A percentile compares a stretch with the other conserved stretches of the same genome.
phyloP scores from a whole-genome alignment of 768 basidiomycete genomes.

The Amanita molliuscula region DNA sequence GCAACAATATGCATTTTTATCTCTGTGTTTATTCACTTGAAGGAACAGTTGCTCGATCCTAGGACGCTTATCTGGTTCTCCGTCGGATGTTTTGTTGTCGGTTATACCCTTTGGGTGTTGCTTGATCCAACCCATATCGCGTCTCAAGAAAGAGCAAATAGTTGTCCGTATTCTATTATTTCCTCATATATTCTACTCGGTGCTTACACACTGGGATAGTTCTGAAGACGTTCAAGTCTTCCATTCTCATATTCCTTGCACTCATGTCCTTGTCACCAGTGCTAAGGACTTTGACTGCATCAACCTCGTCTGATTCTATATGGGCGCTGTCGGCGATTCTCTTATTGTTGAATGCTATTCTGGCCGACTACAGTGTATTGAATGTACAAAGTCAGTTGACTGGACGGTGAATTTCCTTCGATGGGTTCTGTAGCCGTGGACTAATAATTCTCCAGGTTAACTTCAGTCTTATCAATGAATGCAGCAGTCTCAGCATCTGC shows the following conservation, averaged over 20 bases:
- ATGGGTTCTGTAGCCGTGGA: slow-evolving; percentile 1
- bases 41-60: slow-evolving; percentile 55
- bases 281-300: slow-evolving; percentile 82
- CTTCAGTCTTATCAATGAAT: slow-evolving; percentile 80
- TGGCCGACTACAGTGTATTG: slow-evolving; percentile 71
- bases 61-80: slow-evolving; percentile 59
- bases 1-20: slow-evolving; percentile 76
- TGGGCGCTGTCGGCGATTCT: slow-evolving; percentile 89
- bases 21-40: slow-evolving; percentile 65
- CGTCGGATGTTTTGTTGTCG: slow-evolving; percentile 44
- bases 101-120: slow-evolving; percentile 55
- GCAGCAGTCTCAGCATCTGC: slow-evolving; percentile 90
- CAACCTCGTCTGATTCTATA: slow-evolving; percentile 94
- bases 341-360: slow-evolving; percentile 69
- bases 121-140: slow-evolving; percentile 24
- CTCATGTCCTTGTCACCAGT: slow-evolving; percentile 89
- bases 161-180: slow-evolving; percentile 14
- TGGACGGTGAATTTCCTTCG: slow-evolving; percentile 41
- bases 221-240: slow-evolving; percentile 67
- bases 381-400: slow-evolving; percentile 32
- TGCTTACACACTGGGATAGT: slow-evolving; percentile 28
- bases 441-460: slow-evolving; percentile 37
- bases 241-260: slow-evolving; percentile 78
- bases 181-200: background rate
- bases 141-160: slow-evolving; percentile 20